These are phyloP conservation scores for Tricharina praecox DNA, from an alignment of 495 filamentous ascomycete species.

Conservation along the genomic window DNA sequence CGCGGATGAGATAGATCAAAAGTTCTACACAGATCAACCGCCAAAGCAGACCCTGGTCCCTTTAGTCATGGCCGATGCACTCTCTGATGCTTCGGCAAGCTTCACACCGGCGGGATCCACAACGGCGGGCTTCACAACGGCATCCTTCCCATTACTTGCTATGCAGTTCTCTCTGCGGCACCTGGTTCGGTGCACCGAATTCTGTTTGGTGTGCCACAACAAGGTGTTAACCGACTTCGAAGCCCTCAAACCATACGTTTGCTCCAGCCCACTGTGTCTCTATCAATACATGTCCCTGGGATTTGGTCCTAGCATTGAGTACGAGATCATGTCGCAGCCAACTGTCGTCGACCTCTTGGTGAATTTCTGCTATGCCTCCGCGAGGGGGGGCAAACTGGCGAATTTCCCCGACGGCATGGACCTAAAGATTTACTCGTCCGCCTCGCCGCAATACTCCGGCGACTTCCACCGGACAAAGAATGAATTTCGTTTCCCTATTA, in stretches of 20 bases:
- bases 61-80: slow-evolving; percentile 36
- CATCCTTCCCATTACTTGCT: slow-evolving; percentile 52
- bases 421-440: slow-evolving; percentile 42
- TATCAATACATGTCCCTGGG: slow-evolving; percentile 86
- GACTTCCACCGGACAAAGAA: slow-evolving; percentile 20
- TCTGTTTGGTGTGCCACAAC: slow-evolving; percentile 73
- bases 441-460: slow-evolving; percentile 9
- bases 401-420: slow-evolving; percentile 54
- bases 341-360: slow-evolving; percentile 74
- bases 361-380: slow-evolving; percentile 59
- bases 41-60: slow-evolving; percentile 22
- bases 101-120: too few relatives aligned
- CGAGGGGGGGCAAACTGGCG: slow-evolving; percentile 31
- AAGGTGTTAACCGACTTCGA: slow-evolving; percentile 55
- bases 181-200: slow-evolving; percentile 68
- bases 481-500: slow-evolving; percentile 35
- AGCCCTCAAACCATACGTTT: slow-evolving; percentile 85
- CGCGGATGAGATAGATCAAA: slow-evolving; percentile 26
- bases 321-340: slow-evolving; percentile 65
- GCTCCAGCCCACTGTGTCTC: slow-evolving; percentile 59
- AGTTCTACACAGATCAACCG: slow-evolving; percentile 27
- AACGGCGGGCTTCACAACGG: not conserved
- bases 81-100: slow-evolving; percentile 29
- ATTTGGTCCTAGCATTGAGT: slow-evolving; percentile 69
- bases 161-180: slow-evolving; percentile 71